These are phyloP conservation scores for Boletus holoroseus DNA, from an alignment of 1,284 basidiomycete species.

Conservation along the genomic window DNA sequence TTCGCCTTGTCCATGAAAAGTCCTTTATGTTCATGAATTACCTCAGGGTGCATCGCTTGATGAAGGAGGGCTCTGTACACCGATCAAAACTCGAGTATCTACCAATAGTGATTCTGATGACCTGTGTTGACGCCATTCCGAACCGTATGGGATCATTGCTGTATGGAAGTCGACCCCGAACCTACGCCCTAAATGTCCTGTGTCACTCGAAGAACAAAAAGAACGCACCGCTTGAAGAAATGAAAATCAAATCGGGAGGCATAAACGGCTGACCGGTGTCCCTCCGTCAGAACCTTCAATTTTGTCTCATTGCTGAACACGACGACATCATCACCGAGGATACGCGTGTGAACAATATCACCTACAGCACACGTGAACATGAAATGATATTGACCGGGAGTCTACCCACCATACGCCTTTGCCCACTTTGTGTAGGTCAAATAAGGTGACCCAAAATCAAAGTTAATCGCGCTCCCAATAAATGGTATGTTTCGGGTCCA, in stretches of 20 bases:
- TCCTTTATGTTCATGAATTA: constrained; percentile 1
- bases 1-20: constrained; percentile 1
- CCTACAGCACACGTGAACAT: neutral
- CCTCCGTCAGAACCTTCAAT: constrained; percentile 2
- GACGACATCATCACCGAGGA: constrained; percentile 2
- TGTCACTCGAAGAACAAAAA: neutral
- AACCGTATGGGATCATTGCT: constrained; percentile 5
- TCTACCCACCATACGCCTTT: neutral
- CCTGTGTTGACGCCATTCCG: constrained; percentile 9
- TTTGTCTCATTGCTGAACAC: neutral
- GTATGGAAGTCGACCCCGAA: constrained; percentile 7
- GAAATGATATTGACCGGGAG: neutral
- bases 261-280: constrained; percentile 1
- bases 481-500: constrained; percentile 2
- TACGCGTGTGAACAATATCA: constrained; percentile 2
- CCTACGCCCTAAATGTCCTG: neutral
- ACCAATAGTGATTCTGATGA: neutral
- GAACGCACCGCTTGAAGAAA: constrained; percentile 2
- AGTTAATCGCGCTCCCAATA: neutral
- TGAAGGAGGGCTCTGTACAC: constrained; percentile 1
- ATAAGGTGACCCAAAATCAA: constrained; percentile 3
- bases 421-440: constrained; percentile 3
- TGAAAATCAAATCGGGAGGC: constrained; percentile 1
- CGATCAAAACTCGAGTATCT: neutral
- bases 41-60: constrained; percentile 3